phyloP scores from a whole-genome alignment of 257 asterid genomes.

The Ajuga chamaepitys region DNA sequence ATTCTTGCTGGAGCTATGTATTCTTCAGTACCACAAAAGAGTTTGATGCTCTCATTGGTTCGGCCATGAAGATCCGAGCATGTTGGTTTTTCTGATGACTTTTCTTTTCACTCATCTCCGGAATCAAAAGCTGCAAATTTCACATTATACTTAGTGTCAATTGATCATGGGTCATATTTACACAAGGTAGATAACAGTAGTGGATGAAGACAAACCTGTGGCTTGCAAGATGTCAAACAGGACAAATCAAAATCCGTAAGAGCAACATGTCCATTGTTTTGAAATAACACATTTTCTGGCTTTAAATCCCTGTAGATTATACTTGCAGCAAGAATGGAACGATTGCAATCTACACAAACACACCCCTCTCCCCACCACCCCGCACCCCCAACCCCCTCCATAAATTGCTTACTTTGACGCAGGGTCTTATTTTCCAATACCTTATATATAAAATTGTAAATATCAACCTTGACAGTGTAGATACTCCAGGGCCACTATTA shows the following conservation, averaged over 20 bases:
- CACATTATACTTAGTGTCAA: conserved; percentile 7
- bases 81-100: conserved; percentile 53
- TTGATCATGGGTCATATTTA: background rate
- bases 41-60: conserved; percentile 97
- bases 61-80: conserved; percentile 82
- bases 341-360: conserved; percentile 5
- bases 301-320: conserved; percentile 93
- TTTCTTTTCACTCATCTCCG: conserved; percentile 67
- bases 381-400: background rate
- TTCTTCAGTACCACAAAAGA: conserved; percentile 98
- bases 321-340: conserved; percentile 41
- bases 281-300: conserved; percentile 91
- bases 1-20: conserved; percentile 93
- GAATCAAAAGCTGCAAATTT: conserved; percentile 70
- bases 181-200: background rate
- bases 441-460: background rate
- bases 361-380: too few relatives aligned
- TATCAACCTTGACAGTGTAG: conserved; percentile 93
- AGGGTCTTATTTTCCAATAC: background rate
- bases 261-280: conserved; percentile 69
- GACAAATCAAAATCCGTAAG: conserved; percentile 96
- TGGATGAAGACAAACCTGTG: conserved; percentile 49
- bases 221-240: conserved; percentile 96
- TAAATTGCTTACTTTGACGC: background rate
- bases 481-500: conserved; percentile 86